phyloP scores from a whole-genome alignment of 768 basidiomycete species.

The Hirschioporus abietinus region DNA sequence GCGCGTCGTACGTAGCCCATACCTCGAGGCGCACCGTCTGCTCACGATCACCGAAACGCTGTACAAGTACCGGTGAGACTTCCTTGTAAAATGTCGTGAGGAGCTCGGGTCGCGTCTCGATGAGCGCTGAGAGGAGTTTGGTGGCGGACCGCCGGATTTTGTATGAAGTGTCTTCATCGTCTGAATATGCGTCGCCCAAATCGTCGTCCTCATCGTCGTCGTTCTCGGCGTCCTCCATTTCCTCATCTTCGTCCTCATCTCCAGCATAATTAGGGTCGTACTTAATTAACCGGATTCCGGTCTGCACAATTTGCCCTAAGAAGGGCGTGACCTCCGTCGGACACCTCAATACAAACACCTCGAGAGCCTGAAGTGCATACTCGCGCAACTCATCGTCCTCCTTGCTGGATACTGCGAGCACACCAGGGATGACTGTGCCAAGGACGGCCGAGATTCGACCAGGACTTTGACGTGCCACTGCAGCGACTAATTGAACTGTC shows the following conservation, averaged over 20 bases:
- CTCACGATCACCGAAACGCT: slow-evolving; percentile 91
- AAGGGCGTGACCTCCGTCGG: slow-evolving; percentile 78
- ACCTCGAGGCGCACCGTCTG: slow-evolving; percentile 91
- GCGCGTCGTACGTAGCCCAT: slow-evolving; percentile 76
- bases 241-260: slow-evolving; percentile 63
- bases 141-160: slow-evolving; percentile 93
- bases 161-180: slow-evolving; percentile 98
- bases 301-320: slow-evolving; percentile 59
- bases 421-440: slow-evolving; percentile 59
- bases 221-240: slow-evolving; percentile 49
- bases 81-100: slow-evolving; percentile 73
- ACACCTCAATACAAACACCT: slow-evolving; percentile 77
- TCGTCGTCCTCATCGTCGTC: slow-evolving; percentile 81
- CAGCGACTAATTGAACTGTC: slow-evolving; percentile 73
- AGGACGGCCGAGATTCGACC: slow-evolving; percentile 58
- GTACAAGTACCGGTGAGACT: slow-evolving; percentile 84
- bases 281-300: slow-evolving; percentile 76
- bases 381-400: slow-evolving; percentile 86
- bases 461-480: slow-evolving; percentile 72
- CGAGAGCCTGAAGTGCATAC: slow-evolving; percentile 80
- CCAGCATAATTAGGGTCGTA: slow-evolving; percentile 89
- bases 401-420: slow-evolving; percentile 61
- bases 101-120: slow-evolving; percentile 87
- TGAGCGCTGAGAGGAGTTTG: slow-evolving; percentile 79
- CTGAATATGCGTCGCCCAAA: slow-evolving; percentile 86